phyloP scores from a whole-genome alignment of 345 rosid species.

The Gossypium ekmanianum region DNA sequence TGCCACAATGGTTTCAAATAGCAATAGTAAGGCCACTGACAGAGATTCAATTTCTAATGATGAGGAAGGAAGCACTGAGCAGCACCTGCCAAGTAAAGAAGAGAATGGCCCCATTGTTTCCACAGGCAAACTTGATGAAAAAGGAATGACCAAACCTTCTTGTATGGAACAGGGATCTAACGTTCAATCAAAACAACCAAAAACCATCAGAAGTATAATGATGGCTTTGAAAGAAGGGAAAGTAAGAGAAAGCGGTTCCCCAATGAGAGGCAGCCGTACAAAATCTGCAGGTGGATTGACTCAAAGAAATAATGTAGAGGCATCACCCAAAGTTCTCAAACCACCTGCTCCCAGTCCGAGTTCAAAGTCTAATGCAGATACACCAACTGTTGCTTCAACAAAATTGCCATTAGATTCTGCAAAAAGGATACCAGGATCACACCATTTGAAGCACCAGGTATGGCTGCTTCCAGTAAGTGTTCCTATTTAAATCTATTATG shows the following conservation, averaged over 20 bases:
- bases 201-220: background rate
- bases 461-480: background rate
- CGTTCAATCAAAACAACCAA: background rate
- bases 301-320: background rate
- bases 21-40: background rate
- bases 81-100: background rate
- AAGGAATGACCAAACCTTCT: background rate
- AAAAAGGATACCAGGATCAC: background rate
- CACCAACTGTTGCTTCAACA: background rate
- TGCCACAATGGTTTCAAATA: background rate
- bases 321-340: background rate
- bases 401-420: background rate
- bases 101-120: background rate
- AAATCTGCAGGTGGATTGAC: background rate
- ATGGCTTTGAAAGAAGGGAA: slow-evolving; percentile 3
- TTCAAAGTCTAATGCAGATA: background rate
- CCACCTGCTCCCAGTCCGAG: background rate
- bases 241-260: background rate
- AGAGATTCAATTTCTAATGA: slow-evolving; percentile 2
- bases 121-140: background rate
- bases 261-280: background rate
- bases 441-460: slow-evolving; percentile 1
- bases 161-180: background rate
- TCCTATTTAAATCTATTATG: background rate
- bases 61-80: background rate